Base-by-base conservation (phyloP, 2,329 filamentous ascomycete genomes). In the Alternaria rosae region DNA sequence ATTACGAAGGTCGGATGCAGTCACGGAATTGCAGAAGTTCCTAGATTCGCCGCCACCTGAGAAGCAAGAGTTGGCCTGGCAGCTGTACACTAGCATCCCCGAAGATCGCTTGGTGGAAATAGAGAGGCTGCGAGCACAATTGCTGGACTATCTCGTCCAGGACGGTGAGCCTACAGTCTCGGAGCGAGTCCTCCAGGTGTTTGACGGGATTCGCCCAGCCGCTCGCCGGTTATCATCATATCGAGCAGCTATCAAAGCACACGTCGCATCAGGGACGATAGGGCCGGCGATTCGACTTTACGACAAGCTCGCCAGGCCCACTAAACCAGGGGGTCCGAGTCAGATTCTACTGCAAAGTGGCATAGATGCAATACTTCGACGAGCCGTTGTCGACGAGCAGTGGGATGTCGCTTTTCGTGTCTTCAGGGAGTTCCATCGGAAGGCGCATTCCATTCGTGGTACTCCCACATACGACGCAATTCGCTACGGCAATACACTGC, bases 171-270 rank as follows among this genome's bases (percentile, higher is more conserved):
- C 70, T 3, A 51, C 78, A 23, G 80, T 86, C 69, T 74, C 80
- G 13, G 77, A 79, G 59, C 81, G 83, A 48, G 76, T 79, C 17
- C 76, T 82, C 51, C 64, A 77, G n/a, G 62, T 87, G 9, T 87
- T 87, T 67, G 70, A 82, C 28, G 59, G 66, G 4, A 79, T 86
- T 25, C 70, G 78, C 4, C 23, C 61, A 1, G 56, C 76, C 9
- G 57, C 78, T 38, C 81, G 83, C 25, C 78, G 76, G 3, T 67
- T 75, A 8, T 74, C 76, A 5, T 81, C 84, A 54, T 88, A 86
- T 69, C 70, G 78, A 54, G 71, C 78, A 42, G 78, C 82, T 25
- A 79, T 84, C 21, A 76, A 76, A 44, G 81, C 85, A 21, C 80
- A 83, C 61, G 64, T 86, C 25, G 71, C 67, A n/a, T 72, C 82